Base-by-base conservation (phyloP, 495 filamentous ascomycete species). In the Neurospora pannonica region DNA sequence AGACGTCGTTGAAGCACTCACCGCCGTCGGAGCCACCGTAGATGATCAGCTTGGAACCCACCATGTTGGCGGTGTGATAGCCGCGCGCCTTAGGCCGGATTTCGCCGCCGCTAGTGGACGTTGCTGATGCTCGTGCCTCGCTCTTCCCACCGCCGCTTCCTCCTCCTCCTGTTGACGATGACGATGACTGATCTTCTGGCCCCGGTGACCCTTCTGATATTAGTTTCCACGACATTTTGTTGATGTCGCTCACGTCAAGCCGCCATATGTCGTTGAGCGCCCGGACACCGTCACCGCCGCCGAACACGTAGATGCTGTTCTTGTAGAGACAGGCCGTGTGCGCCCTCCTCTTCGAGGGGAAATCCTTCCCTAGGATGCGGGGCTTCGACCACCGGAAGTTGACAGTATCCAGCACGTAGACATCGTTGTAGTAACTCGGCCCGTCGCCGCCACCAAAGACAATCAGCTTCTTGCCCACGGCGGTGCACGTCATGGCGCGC, bases 1-100 rank as follows among this genome's bases (percentile, higher is more conserved):
- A 91, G 39, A 91, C 89, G 78, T 91, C 89, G 75, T 87, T 84
- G 79, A 91, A 91, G 78, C 89, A 91, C 79, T 91, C 89, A 39
- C 87, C 88, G 69, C 89, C 89, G 75, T 91, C 89, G 2, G 88
- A 90, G 9, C 89, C 89, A 36, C 89, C 89, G 78, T 87, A 91
- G 70, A 91, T 88, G 76, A 91, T 91, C 38, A 91, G 85, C 79
- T 91, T 91, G 77, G 83, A 84, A 39, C 89, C 89, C 42, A 91
- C 89, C 87, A 91, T 91, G 78, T 91, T 91, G 40, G 89, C 89
- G 17, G 89, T 91, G 78, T 91, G 89, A 75, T 91, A 91, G 13
- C 89, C 89, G 46, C 89, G 81, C 36, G 89, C 88, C 76, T 89
- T 89, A 11, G 89, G 89, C 31, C 83, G 82, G 46, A 79, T 75